These are phyloP conservation scores for Melastoma candidum DNA, from an alignment of 441 rosid genomes.

Conservation along the genomic window DNA sequence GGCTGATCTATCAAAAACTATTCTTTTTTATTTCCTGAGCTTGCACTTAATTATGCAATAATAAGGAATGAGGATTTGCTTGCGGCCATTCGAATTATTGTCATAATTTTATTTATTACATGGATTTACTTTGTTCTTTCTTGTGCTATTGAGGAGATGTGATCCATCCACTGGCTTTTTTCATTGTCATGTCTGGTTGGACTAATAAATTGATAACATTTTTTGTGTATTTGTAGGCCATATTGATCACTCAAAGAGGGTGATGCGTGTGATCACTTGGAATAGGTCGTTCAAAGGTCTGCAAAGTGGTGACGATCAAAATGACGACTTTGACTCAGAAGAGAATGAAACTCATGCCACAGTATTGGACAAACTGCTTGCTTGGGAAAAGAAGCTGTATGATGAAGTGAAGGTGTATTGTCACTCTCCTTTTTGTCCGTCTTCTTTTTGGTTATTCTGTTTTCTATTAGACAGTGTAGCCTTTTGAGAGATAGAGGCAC, in stretches of 20 bases:
- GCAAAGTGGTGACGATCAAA: constrained; percentile 37
- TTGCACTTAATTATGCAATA: too few relatives aligned
- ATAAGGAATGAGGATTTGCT: too few relatives aligned
- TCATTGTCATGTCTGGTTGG: background rate
- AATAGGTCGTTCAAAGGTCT: constrained; percentile 73
- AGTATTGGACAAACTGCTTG: constrained; percentile 85
- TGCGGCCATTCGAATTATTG: too few relatives aligned
- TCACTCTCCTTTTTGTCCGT: background rate
- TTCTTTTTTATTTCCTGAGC: too few relatives aligned
- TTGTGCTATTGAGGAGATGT: too few relatives aligned
- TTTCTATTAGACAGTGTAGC: too few relatives aligned
- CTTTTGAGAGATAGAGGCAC: too few relatives aligned
- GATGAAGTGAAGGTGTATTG: constrained; percentile 85
- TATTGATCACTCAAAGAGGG: constrained; percentile 83
- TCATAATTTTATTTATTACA: too few relatives aligned
- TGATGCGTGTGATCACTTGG: constrained; percentile 95
- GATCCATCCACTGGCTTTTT: too few relatives aligned
- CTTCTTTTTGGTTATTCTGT: too few relatives aligned
- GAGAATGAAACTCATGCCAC: constrained; percentile 90
- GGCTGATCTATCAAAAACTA: too few relatives aligned
- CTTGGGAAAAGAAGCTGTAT: constrained; percentile 95
- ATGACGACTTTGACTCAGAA: constrained; percentile 64
- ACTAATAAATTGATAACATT: background rate
- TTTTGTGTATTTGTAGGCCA: constrained; percentile 40
- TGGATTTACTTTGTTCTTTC: too few relatives aligned